These are phyloP conservation scores for Pleurotus tuoliensis DNA, from an alignment of 768 basidiomycete species.

Conservation along the genomic window DNA sequence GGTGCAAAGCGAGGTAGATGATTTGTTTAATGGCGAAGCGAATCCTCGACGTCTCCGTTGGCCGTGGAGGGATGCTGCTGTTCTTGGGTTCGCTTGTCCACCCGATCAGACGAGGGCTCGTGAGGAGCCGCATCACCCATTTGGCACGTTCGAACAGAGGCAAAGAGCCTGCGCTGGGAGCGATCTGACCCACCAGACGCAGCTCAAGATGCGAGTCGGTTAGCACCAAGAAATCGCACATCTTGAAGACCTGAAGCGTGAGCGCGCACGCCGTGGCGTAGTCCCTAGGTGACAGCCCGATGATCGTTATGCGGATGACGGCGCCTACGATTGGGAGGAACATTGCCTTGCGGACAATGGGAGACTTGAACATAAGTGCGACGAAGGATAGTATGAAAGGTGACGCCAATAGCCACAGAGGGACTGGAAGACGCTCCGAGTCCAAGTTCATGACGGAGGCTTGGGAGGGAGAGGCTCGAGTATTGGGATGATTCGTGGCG, in stretches of 20 bases:
- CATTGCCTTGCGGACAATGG: too few relatives aligned
- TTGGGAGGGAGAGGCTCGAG: too few relatives aligned
- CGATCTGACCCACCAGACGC: slow-evolving; percentile 13
- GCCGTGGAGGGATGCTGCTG: slow-evolving; percentile 16
- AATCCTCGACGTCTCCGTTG: background rate
- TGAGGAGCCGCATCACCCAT: slow-evolving; percentile 27
- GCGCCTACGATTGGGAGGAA: too few relatives aligned
- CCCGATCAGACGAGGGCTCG: slow-evolving; percentile 30
- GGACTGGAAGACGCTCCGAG: too few relatives aligned
- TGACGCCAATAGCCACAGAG: too few relatives aligned
- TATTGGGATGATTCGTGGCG: too few relatives aligned
- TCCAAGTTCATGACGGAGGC: too few relatives aligned
- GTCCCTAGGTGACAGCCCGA: background rate
- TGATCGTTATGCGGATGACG: background rate
- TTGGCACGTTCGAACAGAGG: slow-evolving; percentile 17
- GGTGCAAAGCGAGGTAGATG: background rate
- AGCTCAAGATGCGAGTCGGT: slow-evolving; percentile 21
- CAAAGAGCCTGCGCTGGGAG: slow-evolving; percentile 5
- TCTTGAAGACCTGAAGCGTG: slow-evolving; percentile 17
- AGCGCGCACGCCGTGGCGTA: background rate
- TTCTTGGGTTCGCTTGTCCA: slow-evolving; percentile 26
- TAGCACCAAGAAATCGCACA: slow-evolving; percentile 24
- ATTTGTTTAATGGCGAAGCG: background rate
- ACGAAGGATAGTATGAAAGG: too few relatives aligned
- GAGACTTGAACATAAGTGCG: too few relatives aligned